A percentile compares a stretch with the other conserved stretches of the same genome.
Evolutionary conservation across 345 rosid species (phyloP).

Genomic region (Toxicodendron radicans): DNA sequence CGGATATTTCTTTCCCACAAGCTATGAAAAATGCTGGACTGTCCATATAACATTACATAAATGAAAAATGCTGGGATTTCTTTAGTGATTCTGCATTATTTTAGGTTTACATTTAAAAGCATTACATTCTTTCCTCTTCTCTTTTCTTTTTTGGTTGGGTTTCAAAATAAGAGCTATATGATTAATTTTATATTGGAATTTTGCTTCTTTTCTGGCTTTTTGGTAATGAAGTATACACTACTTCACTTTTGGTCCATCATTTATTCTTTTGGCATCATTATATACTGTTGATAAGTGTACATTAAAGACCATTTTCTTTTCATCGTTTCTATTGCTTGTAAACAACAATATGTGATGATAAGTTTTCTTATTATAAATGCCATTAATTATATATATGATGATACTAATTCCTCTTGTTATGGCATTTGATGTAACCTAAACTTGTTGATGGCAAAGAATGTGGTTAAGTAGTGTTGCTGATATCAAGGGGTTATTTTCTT

Average conservation of each 20-base stretch:
- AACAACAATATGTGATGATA: neutral
- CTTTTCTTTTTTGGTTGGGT: too few species aligned
- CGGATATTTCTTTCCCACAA: too few species aligned
- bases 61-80: too few species aligned
- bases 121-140: neutral
- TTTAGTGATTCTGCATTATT: too few species aligned
- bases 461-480: neutral
- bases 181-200: neutral
- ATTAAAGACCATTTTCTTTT: neutral
- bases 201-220: neutral
- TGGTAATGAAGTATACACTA: neutral
- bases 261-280: neutral
- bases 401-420: too few species aligned
- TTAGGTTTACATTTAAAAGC: neutral
- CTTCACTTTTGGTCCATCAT: neutral
- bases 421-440: constrained; percentile 3
- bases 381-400: too few species aligned
- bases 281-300: neutral
- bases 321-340: neutral
- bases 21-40: too few species aligned
- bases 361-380: neutral
- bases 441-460: neutral
- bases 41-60: too few species aligned
- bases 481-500: neutral
- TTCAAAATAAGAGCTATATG: too few species aligned